These are phyloP conservation scores for Zymoseptoria pseudotritici DNA, from an alignment of 2,329 filamentous ascomycete species.

Conservation along the genomic window DNA sequence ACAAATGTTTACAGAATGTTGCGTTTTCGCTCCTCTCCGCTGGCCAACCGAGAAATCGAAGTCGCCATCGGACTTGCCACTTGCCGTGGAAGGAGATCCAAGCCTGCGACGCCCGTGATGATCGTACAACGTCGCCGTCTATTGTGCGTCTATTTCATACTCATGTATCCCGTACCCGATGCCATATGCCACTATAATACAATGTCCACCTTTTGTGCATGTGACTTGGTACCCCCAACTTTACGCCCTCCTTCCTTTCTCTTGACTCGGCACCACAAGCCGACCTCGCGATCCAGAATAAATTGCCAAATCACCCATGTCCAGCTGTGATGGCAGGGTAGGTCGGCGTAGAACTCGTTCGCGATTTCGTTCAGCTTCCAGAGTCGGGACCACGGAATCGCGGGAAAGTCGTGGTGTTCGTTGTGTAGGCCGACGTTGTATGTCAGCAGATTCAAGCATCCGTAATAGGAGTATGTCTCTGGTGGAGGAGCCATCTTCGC, in stretches of 20 bases:
- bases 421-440: constrained; percentile 99
- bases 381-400: constrained; percentile 86
- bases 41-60: too few species aligned
- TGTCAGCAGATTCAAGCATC: constrained; percentile 79
- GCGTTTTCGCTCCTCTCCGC: too few species aligned
- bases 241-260: constrained; percentile 66
- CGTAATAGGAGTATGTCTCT: constrained; percentile 97
- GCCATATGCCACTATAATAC: background rate
- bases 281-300: constrained; percentile 81
- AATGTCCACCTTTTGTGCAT: constrained; percentile 11
- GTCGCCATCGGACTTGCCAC: too few species aligned
- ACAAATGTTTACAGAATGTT: too few species aligned
- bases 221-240: constrained; percentile 37
- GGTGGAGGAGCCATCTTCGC: constrained; percentile 51
- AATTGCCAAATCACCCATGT: constrained; percentile 91
- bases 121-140: background rate
- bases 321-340: constrained; percentile 88
- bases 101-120: background rate
- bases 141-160: background rate
- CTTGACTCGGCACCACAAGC: constrained; percentile 89
- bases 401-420: constrained; percentile 98
- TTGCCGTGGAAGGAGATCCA: too few species aligned
- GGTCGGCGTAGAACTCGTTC: constrained; percentile 80
- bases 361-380: constrained; percentile 71
- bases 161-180: background rate